A percentile compares a stretch with the other conserved stretches of the same genome.
These are phyloP conservation scores for Ceratocystis ficicola DNA, from an alignment of 2,329 filamentous ascomycete species.

Conservation along the genomic window DNA sequence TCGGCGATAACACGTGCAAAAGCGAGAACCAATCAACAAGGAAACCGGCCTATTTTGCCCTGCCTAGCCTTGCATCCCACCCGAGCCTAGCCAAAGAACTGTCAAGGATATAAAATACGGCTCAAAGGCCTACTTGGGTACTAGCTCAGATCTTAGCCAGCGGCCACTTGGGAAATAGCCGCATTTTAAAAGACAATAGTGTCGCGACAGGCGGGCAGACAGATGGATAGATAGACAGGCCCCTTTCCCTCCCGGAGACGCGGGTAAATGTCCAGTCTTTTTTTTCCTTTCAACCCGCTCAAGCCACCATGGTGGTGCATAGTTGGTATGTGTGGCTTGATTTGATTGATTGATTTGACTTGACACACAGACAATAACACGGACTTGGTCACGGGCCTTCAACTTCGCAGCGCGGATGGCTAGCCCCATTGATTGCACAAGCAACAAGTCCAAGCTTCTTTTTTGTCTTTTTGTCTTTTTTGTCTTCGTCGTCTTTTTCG, in stretches of 20 bases:
- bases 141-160: conserved; percentile 6
- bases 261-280: not conserved
- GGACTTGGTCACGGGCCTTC: conserved; percentile 7
- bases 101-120: conserved; percentile 4
- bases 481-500: not conserved
- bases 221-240: too few species aligned
- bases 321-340: not conserved
- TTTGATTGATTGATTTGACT: conserved; percentile 7
- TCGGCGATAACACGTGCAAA: not conserved
- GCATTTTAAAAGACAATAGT: conserved; percentile 10
- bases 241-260: not conserved
- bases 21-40: not conserved
- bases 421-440: not conserved
- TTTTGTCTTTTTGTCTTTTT: not conserved
- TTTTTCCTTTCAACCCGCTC: not conserved
- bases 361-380: conserved; percentile 13
- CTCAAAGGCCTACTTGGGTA: not conserved
- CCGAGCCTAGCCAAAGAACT: not conserved
- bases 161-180: conserved; percentile 8
- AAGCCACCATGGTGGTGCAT: too few species aligned
- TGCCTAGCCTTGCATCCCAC: not conserved
- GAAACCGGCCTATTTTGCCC: not conserved
- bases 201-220: not conserved
- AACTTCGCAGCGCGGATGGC: conserved; percentile 1
- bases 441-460: not conserved